Percentiles rank a stretch among this genome's conserved stretches.
These are phyloP conservation scores for Malus sylvestris DNA, from an alignment of 306 rosid genomes.

Conservation along the genomic window DNA sequence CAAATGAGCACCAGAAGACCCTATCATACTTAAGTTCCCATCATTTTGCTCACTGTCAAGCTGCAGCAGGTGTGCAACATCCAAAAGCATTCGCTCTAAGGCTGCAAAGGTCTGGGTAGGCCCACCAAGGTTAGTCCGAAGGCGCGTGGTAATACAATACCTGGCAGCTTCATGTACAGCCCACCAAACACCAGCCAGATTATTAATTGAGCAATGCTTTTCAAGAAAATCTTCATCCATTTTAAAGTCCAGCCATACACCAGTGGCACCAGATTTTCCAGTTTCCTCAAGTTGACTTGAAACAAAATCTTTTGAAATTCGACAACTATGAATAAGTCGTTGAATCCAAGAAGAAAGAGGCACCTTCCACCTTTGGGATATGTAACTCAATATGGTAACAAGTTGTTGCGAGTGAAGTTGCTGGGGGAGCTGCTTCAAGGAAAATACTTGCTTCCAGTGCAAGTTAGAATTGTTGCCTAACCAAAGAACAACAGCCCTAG, in stretches of 20 bases:
- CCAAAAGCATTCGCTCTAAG: constrained; percentile 91
- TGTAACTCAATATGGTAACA: constrained; percentile 81
- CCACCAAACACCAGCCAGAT: constrained; percentile 95
- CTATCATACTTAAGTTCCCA: constrained; percentile 87
- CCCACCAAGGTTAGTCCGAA: constrained; percentile 94
- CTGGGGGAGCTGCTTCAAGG: constrained; percentile 79
- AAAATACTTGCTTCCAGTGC: constrained; percentile 88
- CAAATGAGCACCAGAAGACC: constrained; percentile 90
- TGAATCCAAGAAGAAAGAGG: constrained; percentile 96
- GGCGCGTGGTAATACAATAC: constrained; percentile 76
- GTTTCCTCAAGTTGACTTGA: constrained; percentile 62
- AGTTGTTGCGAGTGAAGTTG: constrained; percentile 83
- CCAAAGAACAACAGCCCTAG: constrained; percentile 37
- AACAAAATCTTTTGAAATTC: constrained; percentile 53
- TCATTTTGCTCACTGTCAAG: constrained; percentile 83
- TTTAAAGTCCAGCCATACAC: constrained; percentile 60
- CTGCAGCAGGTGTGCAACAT: constrained; percentile 71
- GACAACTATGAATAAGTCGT: constrained; percentile 73
- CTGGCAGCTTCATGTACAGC: constrained; percentile 91
- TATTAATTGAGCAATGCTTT: constrained; percentile 65
- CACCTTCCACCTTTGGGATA: constrained; percentile 92
- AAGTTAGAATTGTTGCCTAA: constrained; percentile 46
- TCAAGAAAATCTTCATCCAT: constrained; percentile 72
- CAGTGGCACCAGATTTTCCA: constrained; percentile 42
- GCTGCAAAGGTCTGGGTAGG: constrained; percentile 98